Evolutionary conservation across 2,329 filamentous ascomycete genomes (phyloP), one percentile per base, ranked within the genome.

Genomic region (Domatiomyces globalis): DNA sequence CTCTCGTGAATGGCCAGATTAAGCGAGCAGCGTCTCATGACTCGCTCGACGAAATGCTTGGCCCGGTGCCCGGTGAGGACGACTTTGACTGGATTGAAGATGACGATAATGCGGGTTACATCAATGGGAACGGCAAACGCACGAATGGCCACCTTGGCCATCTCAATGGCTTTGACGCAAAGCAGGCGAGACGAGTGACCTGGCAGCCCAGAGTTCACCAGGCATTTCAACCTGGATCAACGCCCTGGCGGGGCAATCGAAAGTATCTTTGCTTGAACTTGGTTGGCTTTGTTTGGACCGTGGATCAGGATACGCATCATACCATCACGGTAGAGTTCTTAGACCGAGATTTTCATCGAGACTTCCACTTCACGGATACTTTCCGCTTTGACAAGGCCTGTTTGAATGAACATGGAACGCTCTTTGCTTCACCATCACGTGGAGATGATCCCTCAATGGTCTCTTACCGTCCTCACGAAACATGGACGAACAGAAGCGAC

Each of bases 311-410:
- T 63, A 85, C 84, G 0, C 84, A 90, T 61, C 81, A 96, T 65
- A 98, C 92, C 1, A 83, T 98, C 9, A 95, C 89, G 0, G 89
- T 96, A 1, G 92, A 96, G 62, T 98, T 98, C 66, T 95, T 96
- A 65, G 94, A 98, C 66, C 84, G 88, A 53, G 88, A 94, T 60
- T 82, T 85, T 53, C 85, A 95, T 65, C 79, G 90, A 46, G 88
- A 96, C 66, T 95, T 95, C 62, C 92, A 96, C 70, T 96, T 98
- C 66, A 96, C 89, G 10, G 92, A 98, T 65, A 90, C 88, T 0
- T 95, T 88, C 64, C 75, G 88, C 3, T 96, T 96, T 68, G 92
- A 98, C 69, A 95, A 95, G 67, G 90, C 92, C 18, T 96, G 90
- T 62, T 73, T 98, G 5, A 87, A 72, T 71, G 52, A 82, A 68